Conservation (phyloP, 1,139 yeast species). For the Candida dubliniensis region DNA sequence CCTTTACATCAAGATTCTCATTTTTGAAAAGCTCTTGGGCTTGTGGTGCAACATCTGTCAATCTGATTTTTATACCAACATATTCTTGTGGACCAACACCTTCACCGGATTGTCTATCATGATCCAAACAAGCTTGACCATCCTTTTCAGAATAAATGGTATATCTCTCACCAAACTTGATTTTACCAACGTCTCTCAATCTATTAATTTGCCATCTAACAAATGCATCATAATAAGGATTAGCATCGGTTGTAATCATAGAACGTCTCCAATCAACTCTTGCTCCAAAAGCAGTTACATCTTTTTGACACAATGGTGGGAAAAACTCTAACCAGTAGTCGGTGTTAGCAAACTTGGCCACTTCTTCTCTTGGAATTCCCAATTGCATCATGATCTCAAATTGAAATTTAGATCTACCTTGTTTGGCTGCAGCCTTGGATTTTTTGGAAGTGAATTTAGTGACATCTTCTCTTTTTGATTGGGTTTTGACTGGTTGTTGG, state of each 20-base stretch:
- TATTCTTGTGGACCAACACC: conserved; percentile 97
- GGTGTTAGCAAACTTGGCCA: conserved; percentile 85
- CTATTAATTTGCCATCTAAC: conserved; percentile 96
- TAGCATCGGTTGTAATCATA: conserved; percentile 90
- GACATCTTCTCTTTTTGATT: conserved; percentile 62
- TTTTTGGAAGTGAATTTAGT: conserved; percentile 91
- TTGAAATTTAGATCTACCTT: conserved; percentile 92
- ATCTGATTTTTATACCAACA: conserved; percentile 83
- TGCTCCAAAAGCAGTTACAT: conserved; percentile 83
- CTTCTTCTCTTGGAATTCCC: conserved; percentile 82
- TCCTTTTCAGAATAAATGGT: conserved; percentile 97
- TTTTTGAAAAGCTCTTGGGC: conserved; percentile 53
- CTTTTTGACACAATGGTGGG: conserved; percentile 85
- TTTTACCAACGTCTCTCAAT: conserved; percentile 81
- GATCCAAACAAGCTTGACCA: conserved; percentile 99
- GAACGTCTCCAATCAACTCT: conserved; percentile 99
- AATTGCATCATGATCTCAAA: conserved; percentile 94
- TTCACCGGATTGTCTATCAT: conserved; percentile 96
- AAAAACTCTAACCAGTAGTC: conserved; percentile 84
- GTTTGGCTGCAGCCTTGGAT: conserved; percentile 89
- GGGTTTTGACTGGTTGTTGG: conserved; percentile 27
- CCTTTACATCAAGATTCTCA: conserved; percentile 38
- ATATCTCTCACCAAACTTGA: conserved; percentile 97
- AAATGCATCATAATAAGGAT: conserved; percentile 93
- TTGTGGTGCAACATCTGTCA: conserved; percentile 59